phyloP scores from a whole-genome alignment of 495 filamentous ascomycete genomes.

The Penicillium parvum region DNA sequence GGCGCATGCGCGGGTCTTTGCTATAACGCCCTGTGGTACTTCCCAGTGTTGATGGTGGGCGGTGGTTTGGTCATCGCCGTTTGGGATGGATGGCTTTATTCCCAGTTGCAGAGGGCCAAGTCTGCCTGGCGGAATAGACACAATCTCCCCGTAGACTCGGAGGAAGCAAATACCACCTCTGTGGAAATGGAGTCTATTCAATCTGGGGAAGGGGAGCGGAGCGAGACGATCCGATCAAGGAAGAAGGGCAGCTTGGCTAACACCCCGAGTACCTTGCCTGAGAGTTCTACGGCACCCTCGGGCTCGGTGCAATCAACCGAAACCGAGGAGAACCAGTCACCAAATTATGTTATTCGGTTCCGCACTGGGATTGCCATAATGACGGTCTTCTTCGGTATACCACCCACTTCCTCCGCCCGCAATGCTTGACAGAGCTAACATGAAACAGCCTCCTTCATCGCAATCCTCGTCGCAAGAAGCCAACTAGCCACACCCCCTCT shows the following conservation, averaged over 20 bases:
- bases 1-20: slow-evolving; percentile 64
- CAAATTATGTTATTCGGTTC: slow-evolving; percentile 21
- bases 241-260: neutral
- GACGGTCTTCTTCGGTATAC: slow-evolving; percentile 49
- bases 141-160: slow-evolving; percentile 3
- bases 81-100: slow-evolving; percentile 57
- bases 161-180: slow-evolving; percentile 2
- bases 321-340: slow-evolving; percentile 3
- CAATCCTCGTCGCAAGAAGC: slow-evolving; percentile 56
- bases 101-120: slow-evolving; percentile 28
- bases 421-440: neutral
- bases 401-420: neutral
- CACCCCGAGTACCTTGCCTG: neutral
- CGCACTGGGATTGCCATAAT: slow-evolving; percentile 44
- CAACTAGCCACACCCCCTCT: slow-evolving; percentile 41
- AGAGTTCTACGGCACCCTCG: neutral
- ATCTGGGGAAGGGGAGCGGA: slow-evolving; percentile 1
- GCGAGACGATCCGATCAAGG: slow-evolving; percentile 14
- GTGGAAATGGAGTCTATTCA: slow-evolving; percentile 6
- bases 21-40: slow-evolving; percentile 81
- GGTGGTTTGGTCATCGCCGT: slow-evolving; percentile 52
- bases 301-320: slow-evolving; percentile 1
- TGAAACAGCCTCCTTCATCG: slow-evolving; percentile 48
- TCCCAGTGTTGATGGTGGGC: slow-evolving; percentile 64
- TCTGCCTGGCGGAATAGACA: slow-evolving; percentile 19